Base-by-base conservation (phyloP, 495 filamentous ascomycete genomes). In the Thermothielavioides terrestris region DNA sequence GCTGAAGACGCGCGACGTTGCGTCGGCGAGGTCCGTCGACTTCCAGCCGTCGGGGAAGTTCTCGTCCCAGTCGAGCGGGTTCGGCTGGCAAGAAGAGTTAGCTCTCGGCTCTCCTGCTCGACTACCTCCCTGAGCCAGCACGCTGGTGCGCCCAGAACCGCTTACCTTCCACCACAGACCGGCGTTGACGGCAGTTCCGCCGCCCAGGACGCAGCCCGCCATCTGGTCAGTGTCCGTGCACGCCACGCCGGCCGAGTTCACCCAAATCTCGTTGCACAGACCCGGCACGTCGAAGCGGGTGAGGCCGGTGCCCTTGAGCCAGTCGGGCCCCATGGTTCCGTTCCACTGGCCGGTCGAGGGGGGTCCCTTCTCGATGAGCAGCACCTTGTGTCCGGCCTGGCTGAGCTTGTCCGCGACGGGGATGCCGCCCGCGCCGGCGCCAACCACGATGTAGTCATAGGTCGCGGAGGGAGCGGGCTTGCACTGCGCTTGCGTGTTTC, bases 31-130 rank as follows among this genome's bases (percentile, higher is more conserved):
- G 56, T 88, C 82, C 4, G 67, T 60, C 28, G 79, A 71, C 58
- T 85, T 81, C 86, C 86, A 90, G 22, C 83, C 85, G 21, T 66
- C 45, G 7, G 86, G 86, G 69, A 87, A 90, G 63, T 85, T 84
- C 54, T 78, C 74, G 56, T 89, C 78, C 73, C 85, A 90, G 60
- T 89, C 86, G 8, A 68, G 62, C 14, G 55, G 34, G 42, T 71
- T 58, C 30, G 72, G 66, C 61, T 66, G 44, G 21, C 9, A 12
- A 20, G 4, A 25, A 15, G 20, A 1, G 15, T 25, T 12, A 30
- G 28, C 11, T 20, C 4, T 36, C 8, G 8, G 6, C 41, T 11
- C n/a, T 21, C 30, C 8, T 12, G 18, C 14, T 25, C 17, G 15
- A 10, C 0, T 28, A 4, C 10, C 8, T n/a, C 20, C 39, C 11